Base-by-base conservation (phyloP, 768 basidiomycete species). In the Tylopilus intermedius region DNA sequence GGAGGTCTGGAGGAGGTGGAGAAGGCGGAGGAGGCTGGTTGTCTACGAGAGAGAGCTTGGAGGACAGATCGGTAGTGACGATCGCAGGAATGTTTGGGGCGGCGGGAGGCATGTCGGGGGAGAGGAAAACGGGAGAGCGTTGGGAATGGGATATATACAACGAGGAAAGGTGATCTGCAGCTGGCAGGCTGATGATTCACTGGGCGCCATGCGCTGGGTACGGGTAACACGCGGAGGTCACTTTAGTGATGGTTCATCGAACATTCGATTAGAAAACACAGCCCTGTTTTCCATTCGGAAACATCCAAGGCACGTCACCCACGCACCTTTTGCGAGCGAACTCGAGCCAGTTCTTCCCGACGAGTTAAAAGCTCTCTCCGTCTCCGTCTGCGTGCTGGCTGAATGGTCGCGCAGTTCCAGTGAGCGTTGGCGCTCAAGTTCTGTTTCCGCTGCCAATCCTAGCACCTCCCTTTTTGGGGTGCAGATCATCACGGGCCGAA, bases 1-100 rank as follows among this genome's bases (percentile, higher is more conserved):
- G 64, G 10, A 64, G 46, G 54, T 60, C 56, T 4, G 52, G 49
- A 18, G 47, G 32, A 1, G 55, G 45, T 13, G 26, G 43, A 2
- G 39, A 10, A 8, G 45, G 43, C 7, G 38, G 26, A 0, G 43
- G 42, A 11, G 39, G 40, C 3, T 24, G 21, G 46, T 40, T 22
- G 18, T 49, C 33, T 21, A 59, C 50, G 33, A 70, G 56, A 22
- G 66, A 62, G 8, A 52, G 60, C 15, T 52, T 62, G n/a, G 69
- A 72, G 15, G 69, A 70, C 1, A 72, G 59, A 61, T 70, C 69
- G 13, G 64, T 70, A 0, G 69, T 70, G 49, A 71, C 69, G 50
- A 72, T 70, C 21, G 68, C 68, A 37, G 68, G 68, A 2, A 71
- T 71, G 56, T 56, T 60, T 4, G 45, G 40, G 7, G 55, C 14